Evolutionary conservation across 164 flowering plant genomes (phyloP).

Genomic region (Vitis amurensis): DNA sequence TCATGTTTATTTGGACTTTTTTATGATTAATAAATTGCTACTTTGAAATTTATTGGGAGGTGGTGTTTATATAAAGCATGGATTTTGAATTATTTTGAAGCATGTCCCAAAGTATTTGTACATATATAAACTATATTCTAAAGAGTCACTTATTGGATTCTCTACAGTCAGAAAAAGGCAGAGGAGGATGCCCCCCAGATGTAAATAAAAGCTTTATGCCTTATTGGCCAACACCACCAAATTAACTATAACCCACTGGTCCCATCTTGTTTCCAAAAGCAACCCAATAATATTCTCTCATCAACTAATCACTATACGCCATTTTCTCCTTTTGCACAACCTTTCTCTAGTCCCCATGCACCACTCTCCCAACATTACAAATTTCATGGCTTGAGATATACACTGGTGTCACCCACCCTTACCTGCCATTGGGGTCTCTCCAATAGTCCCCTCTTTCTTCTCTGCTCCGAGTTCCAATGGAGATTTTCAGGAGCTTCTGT

Average conservation of each 20-base stretch:
- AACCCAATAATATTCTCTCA: conserved; percentile 37
- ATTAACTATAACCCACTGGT: conserved; percentile 25
- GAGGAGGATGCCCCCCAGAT: conserved; percentile 19
- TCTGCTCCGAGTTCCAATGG: conserved; percentile 52
- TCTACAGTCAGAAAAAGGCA: conserved; percentile 11
- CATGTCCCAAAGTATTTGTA: conserved; percentile 10
- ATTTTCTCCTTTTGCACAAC: conserved; percentile 13
- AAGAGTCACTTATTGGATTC: conserved; percentile 18
- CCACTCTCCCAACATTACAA: conserved; percentile 10
- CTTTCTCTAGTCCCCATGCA: conserved; percentile 83
- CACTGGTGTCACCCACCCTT: background rate
- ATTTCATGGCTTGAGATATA: conserved; percentile 1
- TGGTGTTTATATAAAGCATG: background rate
- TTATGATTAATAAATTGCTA: conserved; percentile 5
- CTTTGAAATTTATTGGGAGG: background rate
- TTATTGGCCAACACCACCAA: conserved; percentile 53
- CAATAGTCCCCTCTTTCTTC: conserved; percentile 15
- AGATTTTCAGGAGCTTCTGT: conserved; percentile 24
- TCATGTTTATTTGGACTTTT: too few species aligned
- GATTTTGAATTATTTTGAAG: conserved; percentile 10
- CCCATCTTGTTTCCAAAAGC: conserved; percentile 48
- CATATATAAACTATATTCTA: background rate
- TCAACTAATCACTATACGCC: conserved; percentile 31
- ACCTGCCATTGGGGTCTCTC: background rate
- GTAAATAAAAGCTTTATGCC: conserved; percentile 18